Conservation (phyloP, 306 rosid genomes). For the Gleditsia sinensis region DNA sequence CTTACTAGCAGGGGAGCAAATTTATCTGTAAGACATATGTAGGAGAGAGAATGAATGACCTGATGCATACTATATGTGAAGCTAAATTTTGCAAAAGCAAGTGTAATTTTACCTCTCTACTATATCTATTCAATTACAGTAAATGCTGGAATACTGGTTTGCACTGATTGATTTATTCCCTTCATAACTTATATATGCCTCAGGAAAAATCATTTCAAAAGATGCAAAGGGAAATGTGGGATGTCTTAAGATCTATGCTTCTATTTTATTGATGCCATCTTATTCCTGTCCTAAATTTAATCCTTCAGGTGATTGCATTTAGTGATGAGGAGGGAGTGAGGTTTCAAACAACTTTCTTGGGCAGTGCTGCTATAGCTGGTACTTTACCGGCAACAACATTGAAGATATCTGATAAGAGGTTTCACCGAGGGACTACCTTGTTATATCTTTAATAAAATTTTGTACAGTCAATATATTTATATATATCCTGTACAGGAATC, state of each 20-base stretch:
- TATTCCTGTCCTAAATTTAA: constrained; percentile 22
- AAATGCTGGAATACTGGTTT: not conserved
- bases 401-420: constrained; percentile 85
- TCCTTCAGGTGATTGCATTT: constrained; percentile 85
- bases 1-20: not conserved
- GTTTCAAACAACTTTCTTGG: constrained; percentile 92
- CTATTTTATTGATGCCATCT: constrained; percentile 7
- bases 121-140: not conserved
- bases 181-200: not conserved
- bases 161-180: not conserved
- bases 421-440: constrained; percentile 28
- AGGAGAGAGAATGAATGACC: not conserved
- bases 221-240: not conserved
- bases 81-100: not conserved
- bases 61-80: not conserved
- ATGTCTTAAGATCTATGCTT: not conserved
- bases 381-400: constrained; percentile 66
- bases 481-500: constrained; percentile 53
- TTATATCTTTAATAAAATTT: not conserved
- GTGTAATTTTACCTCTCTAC: not conserved
- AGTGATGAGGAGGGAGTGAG: constrained; percentile 97
- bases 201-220: not conserved
- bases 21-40: not conserved
- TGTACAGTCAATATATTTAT: constrained; percentile 24
- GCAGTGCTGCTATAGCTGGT: constrained; percentile 91